Base-by-base conservation (phyloP, 352 stramenopile species). In the Phytophthora palmivora region DNA sequence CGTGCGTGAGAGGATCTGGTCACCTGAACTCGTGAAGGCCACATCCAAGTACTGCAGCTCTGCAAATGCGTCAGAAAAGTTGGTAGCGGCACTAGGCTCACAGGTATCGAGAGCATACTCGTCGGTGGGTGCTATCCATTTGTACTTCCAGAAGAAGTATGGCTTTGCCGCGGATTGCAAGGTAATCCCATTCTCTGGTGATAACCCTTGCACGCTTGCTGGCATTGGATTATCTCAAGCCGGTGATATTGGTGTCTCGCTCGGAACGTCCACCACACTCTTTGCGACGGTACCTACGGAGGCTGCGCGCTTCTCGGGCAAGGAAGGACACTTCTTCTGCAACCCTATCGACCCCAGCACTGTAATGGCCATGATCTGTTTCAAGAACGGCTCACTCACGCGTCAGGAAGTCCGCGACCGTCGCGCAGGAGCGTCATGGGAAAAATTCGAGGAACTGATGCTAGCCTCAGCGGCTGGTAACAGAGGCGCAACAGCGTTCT, bases 281-380 rank as follows among this genome's bases (percentile, higher is more conserved):
- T 88, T 93, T 63, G 74, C 78, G 0, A 70, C 88, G 2, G 79
- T 88, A 11, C 66, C 76, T 4, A 75, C 60, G 9, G 58, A 71
- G 0, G 74, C 77, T 4, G 78, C 74, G 16, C 71, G 68, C 6
- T 77, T 76, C 32, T 87, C 78, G 1, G 79, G 67, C 0, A 67
- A 80, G 21, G 84, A 95, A 78, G 87, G 87, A 0, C 88, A 96
- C 53, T 88, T 94, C 34, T 94, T 96, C 63, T 64, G 79, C 56
- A 95, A 91, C 61, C 87, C 88, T 4, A 72, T 92, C 19, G 83
- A 93, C 56, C 76, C 84, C 0, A 55, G 78, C n/a, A 82, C 71
- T 3, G 52, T 89, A 26, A 92, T 91, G 84, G 85, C 79, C 8
- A 95, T 96, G 87, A 86, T 95, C 33, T 93, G 88, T 39, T 95